These are phyloP conservation scores for Byssoonygena ceratinophila DNA, from an alignment of 2,329 filamentous ascomycete genomes.

Conservation along the genomic window DNA sequence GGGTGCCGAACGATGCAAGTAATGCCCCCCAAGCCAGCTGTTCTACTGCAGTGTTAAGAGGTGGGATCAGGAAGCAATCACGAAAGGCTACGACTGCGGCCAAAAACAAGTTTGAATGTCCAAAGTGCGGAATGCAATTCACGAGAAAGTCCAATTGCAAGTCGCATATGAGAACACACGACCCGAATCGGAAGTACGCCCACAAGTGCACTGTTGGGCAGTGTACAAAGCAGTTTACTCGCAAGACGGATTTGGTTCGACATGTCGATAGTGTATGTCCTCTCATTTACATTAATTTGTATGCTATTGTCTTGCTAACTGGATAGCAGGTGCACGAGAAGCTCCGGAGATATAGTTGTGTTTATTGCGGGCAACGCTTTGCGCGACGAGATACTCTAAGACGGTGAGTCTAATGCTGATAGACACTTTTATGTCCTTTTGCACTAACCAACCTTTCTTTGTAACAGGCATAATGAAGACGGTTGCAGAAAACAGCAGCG, in stretches of 20 bases:
- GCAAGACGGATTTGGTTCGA: constrained; percentile 64
- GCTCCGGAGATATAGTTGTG: constrained; percentile 58
- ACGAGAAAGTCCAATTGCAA: constrained; percentile 78
- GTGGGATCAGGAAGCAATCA: constrained; percentile 10
- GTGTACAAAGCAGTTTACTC: constrained; percentile 67
- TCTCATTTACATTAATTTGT: constrained; percentile 23
- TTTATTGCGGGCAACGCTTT: constrained; percentile 60
- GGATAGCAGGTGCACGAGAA: constrained; percentile 58
- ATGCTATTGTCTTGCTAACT: neutral
- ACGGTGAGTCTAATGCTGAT: constrained; percentile 45
- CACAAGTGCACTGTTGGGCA: constrained; percentile 55
- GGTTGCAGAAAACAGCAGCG: constrained; percentile 17
- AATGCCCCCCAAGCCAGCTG: neutral
- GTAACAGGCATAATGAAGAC: constrained; percentile 16
- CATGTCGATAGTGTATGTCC: constrained; percentile 44
- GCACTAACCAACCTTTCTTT: no score
- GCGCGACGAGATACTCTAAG: constrained; percentile 72
- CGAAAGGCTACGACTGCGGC: constrained; percentile 19
- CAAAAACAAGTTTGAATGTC: constrained; percentile 62
- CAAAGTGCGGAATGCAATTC: constrained; percentile 66
- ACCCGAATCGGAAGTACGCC: constrained; percentile 59
- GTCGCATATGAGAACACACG: constrained; percentile 74
- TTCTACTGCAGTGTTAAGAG: neutral
- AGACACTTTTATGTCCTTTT: no score
- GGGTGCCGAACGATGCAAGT: constrained; percentile 5